Base-by-base conservation (phyloP, 441 rosid genomes). In the Hura crepitans region DNA sequence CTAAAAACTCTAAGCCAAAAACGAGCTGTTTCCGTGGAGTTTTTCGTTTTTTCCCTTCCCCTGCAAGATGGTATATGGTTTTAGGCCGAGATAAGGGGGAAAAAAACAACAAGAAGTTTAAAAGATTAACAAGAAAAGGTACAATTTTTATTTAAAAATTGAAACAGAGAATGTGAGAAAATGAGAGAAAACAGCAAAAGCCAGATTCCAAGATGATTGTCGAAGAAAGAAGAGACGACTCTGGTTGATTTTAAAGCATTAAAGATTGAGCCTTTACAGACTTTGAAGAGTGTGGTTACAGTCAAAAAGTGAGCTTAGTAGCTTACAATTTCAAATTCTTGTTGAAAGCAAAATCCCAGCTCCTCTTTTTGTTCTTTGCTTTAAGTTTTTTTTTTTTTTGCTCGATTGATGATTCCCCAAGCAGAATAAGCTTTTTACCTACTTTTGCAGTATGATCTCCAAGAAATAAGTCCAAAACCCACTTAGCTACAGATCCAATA, bases 181-280 rank as follows among this genome's bases (percentile, higher is more conserved):
- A 46, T 70, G 77, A 67, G 58, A 54, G 46, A 42, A 42, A 42
- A 9, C 46, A 42, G 31, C 37, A 22, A 61, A 58, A 47, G 49
- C 30, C 80, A 72, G 85, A 86, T 81, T 86, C 88, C 83, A 39
- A 86, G 84, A 86, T 73, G 68, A 73, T 80, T 82, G 89, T 82
- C 89, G 62, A 78, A 4, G 69, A 87, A 84, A 85, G 83, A 50
- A 73, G 74, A 77, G 78, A 66, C 62, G 83, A 68, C 74, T 77
- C 78, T 78, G 81, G 68, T 69, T 23, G 37, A 66, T 73, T 77
- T 80, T 79, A 18, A 42, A 62, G 42, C 86, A 66, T 75, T 42
- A 73, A 82, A 82, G 74, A 74, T 68, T 58, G 75, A 79, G 71
- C 56, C 73, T 76, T 75, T 69, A 75, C 78, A 77, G 82, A 72